Conservation (phyloP, 345 rosid genomes). For the Combretum micranthum region DNA sequence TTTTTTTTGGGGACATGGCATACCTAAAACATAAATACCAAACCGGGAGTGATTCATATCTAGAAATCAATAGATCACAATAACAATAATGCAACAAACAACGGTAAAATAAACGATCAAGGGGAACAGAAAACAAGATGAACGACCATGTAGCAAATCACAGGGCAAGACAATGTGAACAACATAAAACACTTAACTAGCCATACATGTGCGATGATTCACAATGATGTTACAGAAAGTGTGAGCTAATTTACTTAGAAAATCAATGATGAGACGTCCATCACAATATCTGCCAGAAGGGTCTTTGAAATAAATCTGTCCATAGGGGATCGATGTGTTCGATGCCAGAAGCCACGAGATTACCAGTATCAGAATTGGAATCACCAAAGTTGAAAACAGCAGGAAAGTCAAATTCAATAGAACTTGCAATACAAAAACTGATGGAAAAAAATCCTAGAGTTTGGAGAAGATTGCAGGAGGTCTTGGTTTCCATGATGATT, state of each 20-base stretch:
- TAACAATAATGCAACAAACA: background rate
- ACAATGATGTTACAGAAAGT: background rate
- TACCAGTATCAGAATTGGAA: constrained; percentile 87
- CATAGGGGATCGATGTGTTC: constrained; percentile 57
- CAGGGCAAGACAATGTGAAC: no score
- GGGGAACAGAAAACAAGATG: no score
- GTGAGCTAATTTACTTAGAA: constrained; percentile 43
- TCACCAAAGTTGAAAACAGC: constrained; percentile 86
- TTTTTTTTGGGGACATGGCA: background rate
- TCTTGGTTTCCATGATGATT: constrained; percentile 30
- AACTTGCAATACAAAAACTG: constrained; percentile 27
- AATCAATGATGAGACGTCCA: constrained; percentile 74
- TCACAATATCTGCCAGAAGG: constrained; percentile 86
- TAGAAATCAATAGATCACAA: background rate
- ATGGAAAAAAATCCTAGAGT: constrained; percentile 20
- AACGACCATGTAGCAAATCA: no score
- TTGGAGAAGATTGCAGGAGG: constrained; percentile 14
- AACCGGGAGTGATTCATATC: no score
- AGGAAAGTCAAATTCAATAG: constrained; percentile 50
- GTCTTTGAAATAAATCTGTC: constrained; percentile 46
- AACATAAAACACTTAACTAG: no score
- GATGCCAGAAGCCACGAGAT: constrained; percentile 62
- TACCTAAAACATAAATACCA: background rate
- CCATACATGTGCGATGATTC: no score
- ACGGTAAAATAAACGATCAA: background rate